Evolutionary conservation across 331 rosid genomes (phyloP).

Genomic region (Telfairia occidentalis): DNA sequence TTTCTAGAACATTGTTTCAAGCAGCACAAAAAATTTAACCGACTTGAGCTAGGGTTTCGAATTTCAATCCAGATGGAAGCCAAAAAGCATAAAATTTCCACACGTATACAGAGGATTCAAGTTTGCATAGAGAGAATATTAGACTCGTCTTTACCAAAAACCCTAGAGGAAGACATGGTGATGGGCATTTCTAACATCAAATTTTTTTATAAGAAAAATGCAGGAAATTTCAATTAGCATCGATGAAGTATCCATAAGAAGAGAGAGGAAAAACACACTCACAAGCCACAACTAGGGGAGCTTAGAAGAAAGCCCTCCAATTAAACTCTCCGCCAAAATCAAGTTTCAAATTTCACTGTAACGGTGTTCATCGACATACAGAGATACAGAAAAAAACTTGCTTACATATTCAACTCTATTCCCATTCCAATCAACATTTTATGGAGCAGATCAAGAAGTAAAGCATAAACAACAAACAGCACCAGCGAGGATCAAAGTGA

Average conservation of each 20-base stretch:
- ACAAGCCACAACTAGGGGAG: background rate
- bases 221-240: background rate
- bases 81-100: background rate
- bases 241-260: background rate
- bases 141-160: background rate
- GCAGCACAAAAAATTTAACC: background rate
- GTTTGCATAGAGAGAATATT: background rate
- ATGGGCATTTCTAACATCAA: background rate
- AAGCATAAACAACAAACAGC: background rate
- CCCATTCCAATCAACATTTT: background rate
- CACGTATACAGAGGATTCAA: background rate
- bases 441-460: background rate
- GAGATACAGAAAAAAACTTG: background rate
- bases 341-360: background rate
- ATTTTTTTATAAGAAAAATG: background rate
- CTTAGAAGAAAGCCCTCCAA: background rate
- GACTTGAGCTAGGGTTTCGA: background rate
- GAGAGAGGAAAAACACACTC: background rate
- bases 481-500: background rate
- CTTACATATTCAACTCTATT: background rate
- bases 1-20: background rate
- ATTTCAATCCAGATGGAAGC: background rate
- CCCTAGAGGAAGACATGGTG: background rate
- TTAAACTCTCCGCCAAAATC: background rate
- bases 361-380: background rate